A percentile compares a stretch with the other conserved stretches of the same genome.
phyloP scores from a whole-genome alignment of 2,329 filamentous ascomycete genomes.

The Aspergillus oerlinghausenensis region DNA sequence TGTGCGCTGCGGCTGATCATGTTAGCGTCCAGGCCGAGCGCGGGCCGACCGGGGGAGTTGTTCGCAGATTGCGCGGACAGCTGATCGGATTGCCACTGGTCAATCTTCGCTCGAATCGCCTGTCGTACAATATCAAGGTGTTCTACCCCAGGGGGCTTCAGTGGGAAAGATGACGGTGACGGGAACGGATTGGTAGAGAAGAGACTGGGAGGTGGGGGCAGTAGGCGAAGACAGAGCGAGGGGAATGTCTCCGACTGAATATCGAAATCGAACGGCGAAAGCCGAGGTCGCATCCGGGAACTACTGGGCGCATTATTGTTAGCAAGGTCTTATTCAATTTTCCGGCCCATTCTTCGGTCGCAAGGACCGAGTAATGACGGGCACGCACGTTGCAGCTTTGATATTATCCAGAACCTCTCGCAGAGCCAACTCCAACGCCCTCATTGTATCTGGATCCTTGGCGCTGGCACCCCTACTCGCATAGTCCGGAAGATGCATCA shows the following conservation, averaged over 20 bases:
- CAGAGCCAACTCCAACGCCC: slow-evolving; percentile 78
- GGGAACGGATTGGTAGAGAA: slow-evolving; percentile 77
- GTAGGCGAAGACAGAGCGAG: slow-evolving; percentile 73
- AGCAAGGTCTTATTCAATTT: not conserved
- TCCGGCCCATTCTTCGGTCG: not conserved
- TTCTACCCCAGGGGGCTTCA: slow-evolving; percentile 66
- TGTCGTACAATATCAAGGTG: slow-evolving; percentile 68
- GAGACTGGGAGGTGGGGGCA: slow-evolving; percentile 74
- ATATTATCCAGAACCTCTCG: slow-evolving; percentile 77
- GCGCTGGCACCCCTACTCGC: slow-evolving; percentile 59
- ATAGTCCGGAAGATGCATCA: slow-evolving; percentile 43
- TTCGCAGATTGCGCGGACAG: slow-evolving; percentile 26
- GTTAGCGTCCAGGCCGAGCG: slow-evolving; percentile 28
- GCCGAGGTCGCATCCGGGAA: slow-evolving; percentile 38
- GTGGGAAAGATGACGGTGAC: slow-evolving; percentile 74
- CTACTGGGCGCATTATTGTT: slow-evolving; percentile 24
- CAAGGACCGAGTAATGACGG: not conserved
- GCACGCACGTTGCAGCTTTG: slow-evolving; percentile 71
- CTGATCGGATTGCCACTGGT: slow-evolving; percentile 55
- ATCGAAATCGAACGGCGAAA: slow-evolving; percentile 69
- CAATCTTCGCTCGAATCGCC: slow-evolving; percentile 64
- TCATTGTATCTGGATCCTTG: slow-evolving; percentile 74
- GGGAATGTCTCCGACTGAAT: slow-evolving; percentile 82
- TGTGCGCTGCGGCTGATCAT: slow-evolving; percentile 48
- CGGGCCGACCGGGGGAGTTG: slow-evolving; percentile 41